These are phyloP conservation scores for Exsudoporus frostii DNA, from an alignment of 768 basidiomycete species.

Conservation along the genomic window DNA sequence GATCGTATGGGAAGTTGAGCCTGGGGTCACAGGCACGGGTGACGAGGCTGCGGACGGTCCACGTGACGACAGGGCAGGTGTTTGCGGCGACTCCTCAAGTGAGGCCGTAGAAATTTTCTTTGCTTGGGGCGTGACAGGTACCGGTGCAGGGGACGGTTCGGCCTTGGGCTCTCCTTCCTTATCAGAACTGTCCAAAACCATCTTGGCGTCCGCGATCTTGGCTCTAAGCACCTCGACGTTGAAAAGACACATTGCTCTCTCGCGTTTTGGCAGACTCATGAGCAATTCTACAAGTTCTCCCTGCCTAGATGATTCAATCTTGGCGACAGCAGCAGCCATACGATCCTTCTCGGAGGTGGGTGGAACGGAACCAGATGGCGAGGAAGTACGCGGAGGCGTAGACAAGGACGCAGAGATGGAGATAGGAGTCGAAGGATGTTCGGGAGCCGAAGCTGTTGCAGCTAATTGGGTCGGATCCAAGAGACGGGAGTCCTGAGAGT, in stretches of 20 bases:
- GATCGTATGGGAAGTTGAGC: constrained; percentile 52
- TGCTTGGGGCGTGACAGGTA: constrained; percentile 58
- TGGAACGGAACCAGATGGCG: constrained; percentile 62
- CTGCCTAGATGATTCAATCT: constrained; percentile 58
- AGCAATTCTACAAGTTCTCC: constrained; percentile 71
- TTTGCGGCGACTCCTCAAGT: constrained; percentile 57
- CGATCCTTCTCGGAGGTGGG: constrained; percentile 73
- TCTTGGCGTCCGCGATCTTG: constrained; percentile 80
- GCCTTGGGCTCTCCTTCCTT: constrained; percentile 43
- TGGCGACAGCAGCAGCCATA: constrained; percentile 62
- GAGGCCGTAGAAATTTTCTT: constrained; percentile 46
- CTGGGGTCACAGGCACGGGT: constrained; percentile 63
- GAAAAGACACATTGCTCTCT: constrained; percentile 89
- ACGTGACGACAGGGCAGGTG: constrained; percentile 73
- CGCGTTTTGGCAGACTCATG: constrained; percentile 84
- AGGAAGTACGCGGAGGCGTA: constrained; percentile 81
- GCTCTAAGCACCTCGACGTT: constrained; percentile 73
- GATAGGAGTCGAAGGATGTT: constrained; percentile 84
- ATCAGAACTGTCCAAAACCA: constrained; percentile 73
- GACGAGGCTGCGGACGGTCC: constrained; percentile 72
- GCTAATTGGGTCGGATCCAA: constrained; percentile 59
- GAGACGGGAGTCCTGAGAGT: constrained; percentile 70
- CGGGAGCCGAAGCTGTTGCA: constrained; percentile 84
- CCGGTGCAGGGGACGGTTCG: constrained; percentile 32
- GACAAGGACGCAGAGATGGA: constrained; percentile 73